Evolutionary conservation across 371 early-diverging fungal genomes (phyloP).

Genomic region (Antonospora locustae): DNA sequence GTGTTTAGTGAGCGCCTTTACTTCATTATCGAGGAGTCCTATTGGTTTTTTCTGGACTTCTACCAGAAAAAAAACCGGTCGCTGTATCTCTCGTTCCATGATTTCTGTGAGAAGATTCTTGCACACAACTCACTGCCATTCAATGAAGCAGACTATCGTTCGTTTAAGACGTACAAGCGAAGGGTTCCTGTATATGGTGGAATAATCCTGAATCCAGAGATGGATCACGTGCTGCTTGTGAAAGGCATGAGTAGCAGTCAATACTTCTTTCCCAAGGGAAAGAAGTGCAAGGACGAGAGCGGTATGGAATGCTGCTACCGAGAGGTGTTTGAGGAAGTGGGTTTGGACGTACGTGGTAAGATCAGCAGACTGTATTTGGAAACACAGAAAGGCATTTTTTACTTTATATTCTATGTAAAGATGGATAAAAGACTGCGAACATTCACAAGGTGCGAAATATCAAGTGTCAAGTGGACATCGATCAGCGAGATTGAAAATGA

Average conservation of each 20-base stretch:
- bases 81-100: slow-evolving; percentile 51
- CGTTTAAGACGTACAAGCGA: slow-evolving; percentile 82
- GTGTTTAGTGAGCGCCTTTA: slow-evolving; percentile 81
- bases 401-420: too few species aligned
- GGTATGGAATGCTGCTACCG: slow-evolving; percentile 76
- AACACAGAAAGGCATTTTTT: not conserved
- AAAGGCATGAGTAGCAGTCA: slow-evolving; percentile 66
- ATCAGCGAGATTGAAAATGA: too few species aligned
- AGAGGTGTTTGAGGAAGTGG: slow-evolving; percentile 58
- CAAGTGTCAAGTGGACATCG: too few species aligned
- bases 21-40: slow-evolving; percentile 95
- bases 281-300: slow-evolving; percentile 83
- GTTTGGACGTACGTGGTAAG: slow-evolving; percentile 3
- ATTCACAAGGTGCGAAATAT: too few species aligned
- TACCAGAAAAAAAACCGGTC: slow-evolving; percentile 64
- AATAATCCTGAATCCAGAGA: slow-evolving; percentile 69
- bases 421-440: too few species aligned
- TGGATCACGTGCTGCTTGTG: slow-evolving; percentile 72
- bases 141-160: slow-evolving; percentile 66
- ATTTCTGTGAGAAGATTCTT: slow-evolving; percentile 37
- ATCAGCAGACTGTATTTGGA: slow-evolving; percentile 1
- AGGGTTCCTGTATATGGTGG: slow-evolving; percentile 94
- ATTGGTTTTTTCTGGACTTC: slow-evolving; percentile 98
- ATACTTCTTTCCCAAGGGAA: slow-evolving; percentile 97
- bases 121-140: slow-evolving; percentile 27